A percentile compares a stretch with the other conserved stretches of the same genome.
phyloP scores from a whole-genome alignment of 176 grass and related monocot species.

The Pharus latifolius region DNA sequence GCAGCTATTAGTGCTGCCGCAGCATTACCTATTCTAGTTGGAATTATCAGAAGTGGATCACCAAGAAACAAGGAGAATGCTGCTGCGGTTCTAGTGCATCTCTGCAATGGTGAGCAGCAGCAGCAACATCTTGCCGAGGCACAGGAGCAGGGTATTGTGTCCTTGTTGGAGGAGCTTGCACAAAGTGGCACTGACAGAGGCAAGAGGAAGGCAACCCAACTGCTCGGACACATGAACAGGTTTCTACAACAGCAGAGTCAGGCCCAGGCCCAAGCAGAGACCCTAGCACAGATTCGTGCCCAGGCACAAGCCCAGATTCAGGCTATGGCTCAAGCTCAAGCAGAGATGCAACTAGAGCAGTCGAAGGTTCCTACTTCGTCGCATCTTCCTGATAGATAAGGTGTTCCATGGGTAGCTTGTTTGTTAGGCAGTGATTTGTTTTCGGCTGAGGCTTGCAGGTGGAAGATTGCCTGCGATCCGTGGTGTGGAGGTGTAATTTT shows the following conservation, averaged over 20 bases:
- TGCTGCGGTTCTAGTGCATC: constrained; percentile 71
- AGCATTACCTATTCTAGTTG: constrained; percentile 62
- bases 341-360: constrained; percentile 18
- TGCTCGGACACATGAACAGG: constrained; percentile 60
- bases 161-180: constrained; percentile 60
- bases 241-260: constrained; percentile 61
- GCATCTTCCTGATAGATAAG: constrained; percentile 36
- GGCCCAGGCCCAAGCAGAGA: constrained; percentile 42
- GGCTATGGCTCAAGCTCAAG: background rate
- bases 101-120: constrained; percentile 69
- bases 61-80: constrained; percentile 85
- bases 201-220: constrained; percentile 67
- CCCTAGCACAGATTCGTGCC: constrained; percentile 7
- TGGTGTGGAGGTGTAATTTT: constrained; percentile 17
- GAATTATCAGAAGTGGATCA: constrained; percentile 61
- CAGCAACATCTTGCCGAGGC: constrained; percentile 68
- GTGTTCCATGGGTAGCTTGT: constrained; percentile 1
- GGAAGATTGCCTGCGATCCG: constrained; percentile 40
- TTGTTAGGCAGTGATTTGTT: constrained; percentile 18
- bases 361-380: constrained; percentile 3
- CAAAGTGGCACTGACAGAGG: constrained; percentile 66
- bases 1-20: constrained; percentile 44
- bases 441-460: constrained; percentile 8
- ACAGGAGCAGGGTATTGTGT: constrained; percentile 47
- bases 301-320: constrained; percentile 2